These are phyloP conservation scores for Carex littledalei DNA, from an alignment of 176 grass and related monocot genomes.

Conservation along the genomic window DNA sequence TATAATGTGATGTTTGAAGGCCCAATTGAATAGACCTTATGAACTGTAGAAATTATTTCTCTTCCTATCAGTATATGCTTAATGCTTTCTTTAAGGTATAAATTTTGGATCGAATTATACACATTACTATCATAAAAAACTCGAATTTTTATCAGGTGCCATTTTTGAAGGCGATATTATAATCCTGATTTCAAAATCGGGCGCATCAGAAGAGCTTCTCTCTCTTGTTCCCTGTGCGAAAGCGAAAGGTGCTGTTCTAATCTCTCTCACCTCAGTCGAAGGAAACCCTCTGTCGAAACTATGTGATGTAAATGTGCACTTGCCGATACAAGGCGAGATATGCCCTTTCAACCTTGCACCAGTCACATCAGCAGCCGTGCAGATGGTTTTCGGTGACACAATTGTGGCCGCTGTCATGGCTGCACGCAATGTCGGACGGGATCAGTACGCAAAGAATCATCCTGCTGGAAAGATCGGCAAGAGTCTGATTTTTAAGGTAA, in stretches of 20 bases:
- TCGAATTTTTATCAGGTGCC: neutral
- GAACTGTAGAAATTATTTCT: neutral
- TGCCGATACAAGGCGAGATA: constrained; percentile 88
- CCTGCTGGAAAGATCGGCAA: constrained; percentile 96
- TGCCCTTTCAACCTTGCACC: constrained; percentile 91
- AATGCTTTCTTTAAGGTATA: neutral
- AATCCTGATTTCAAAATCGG: constrained; percentile 88
- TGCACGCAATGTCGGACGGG: constrained; percentile 47
- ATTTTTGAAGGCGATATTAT: constrained; percentile 63
- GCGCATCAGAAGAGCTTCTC: constrained; percentile 87
- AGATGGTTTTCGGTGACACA: constrained; percentile 93
- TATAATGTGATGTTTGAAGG: neutral
- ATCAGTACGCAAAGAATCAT: constrained; percentile 85
- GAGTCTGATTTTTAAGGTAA: constrained; percentile 92
- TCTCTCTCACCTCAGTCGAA: constrained; percentile 66
- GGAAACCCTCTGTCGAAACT: constrained; percentile 53
- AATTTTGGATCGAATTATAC: neutral
- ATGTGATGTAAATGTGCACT: constrained; percentile 84
- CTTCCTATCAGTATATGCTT: neutral
- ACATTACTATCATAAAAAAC: no score
- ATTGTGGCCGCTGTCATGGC: constrained; percentile 77
- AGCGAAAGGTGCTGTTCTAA: constrained; percentile 64
- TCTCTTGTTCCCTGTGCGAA: constrained; percentile 71
- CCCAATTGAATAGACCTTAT: neutral
- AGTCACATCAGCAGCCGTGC: constrained; percentile 74